Conservation (phyloP, 106 monocot genomes). For the Alisma plantagoaquatica region DNA sequence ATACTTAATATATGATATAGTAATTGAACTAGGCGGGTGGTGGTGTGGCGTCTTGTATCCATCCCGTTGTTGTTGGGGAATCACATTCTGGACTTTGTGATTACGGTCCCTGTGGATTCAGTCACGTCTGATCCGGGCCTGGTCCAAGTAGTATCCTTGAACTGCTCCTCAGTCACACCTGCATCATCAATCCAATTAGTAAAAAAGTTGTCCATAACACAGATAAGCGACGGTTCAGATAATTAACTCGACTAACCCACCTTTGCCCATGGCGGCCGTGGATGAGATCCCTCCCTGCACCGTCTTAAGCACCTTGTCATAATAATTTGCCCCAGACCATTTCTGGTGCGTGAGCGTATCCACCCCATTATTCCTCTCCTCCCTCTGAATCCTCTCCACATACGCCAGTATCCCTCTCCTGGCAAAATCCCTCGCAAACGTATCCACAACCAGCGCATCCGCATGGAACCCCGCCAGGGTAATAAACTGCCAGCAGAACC, state of each 20-base stretch:
- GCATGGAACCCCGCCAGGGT: conserved; percentile 76
- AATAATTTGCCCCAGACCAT: conserved; percentile 67
- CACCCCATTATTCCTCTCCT: conserved; percentile 34
- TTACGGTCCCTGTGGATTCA: conserved; percentile 14
- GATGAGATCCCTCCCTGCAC: conserved; percentile 82
- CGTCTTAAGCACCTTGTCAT: conserved; percentile 56
- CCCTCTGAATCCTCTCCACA: conserved; percentile 74
- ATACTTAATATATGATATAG: too few species aligned
- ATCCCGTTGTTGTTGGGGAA: too few species aligned
- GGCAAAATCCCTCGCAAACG: conserved; percentile 56
- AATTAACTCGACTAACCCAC: conserved; percentile 10
- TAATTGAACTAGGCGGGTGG: too few species aligned
- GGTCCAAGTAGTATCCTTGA: conserved; percentile 50
- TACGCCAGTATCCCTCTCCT: conserved; percentile 55
- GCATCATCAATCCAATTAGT: not conserved
- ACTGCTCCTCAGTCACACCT: conserved; percentile 86
- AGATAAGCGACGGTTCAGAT: not conserved
- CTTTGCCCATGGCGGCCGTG: conserved; percentile 87
- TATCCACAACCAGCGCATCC: conserved; percentile 48
- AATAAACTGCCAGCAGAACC: conserved; percentile 76
- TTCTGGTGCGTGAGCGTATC: conserved; percentile 70
- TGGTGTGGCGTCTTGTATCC: too few species aligned
- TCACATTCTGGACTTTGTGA: conserved; percentile 55
- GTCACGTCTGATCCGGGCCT: conserved; percentile 14
- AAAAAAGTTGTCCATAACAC: not conserved